A percentile compares a stretch with the other conserved stretches of the same genome.
These are phyloP conservation scores for Tuber aestivum DNA, from an alignment of 495 filamentous ascomycete species.

Conservation along the genomic window DNA sequence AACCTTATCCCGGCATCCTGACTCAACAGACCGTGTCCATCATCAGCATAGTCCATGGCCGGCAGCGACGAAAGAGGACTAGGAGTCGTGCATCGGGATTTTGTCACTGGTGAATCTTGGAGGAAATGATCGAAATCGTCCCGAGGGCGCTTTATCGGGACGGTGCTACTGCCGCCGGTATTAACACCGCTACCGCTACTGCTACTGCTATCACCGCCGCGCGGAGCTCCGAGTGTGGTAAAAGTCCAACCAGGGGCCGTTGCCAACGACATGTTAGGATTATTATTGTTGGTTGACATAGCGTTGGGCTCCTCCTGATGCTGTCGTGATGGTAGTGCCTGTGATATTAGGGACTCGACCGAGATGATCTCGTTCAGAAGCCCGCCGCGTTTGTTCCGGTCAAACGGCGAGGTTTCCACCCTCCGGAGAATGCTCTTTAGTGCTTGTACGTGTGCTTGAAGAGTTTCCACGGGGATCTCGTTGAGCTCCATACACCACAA, in stretches of 20 bases:
- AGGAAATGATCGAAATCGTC: conserved; percentile 18
- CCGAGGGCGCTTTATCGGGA: conserved; percentile 32
- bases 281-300: background rate
- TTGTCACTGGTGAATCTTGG: conserved; percentile 23
- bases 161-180: conserved; percentile 20
- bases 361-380: conserved; percentile 23
- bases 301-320: conserved; percentile 17
- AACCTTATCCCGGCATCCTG: background rate
- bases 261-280: background rate
- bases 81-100: conserved; percentile 35
- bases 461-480: conserved; percentile 25
- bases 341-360: conserved; percentile 13
- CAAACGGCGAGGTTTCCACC: conserved; percentile 8
- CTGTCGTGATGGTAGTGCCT: conserved; percentile 15
- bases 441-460: conserved; percentile 21
- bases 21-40: background rate
- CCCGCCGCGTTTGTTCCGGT: conserved; percentile 17
- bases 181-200: conserved; percentile 31
- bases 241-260: background rate
- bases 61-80: background rate
- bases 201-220: background rate
- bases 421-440: conserved; percentile 9
- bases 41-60: background rate
- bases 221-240: background rate
- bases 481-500: conserved; percentile 22